Percentiles rank a stretch among this genome's conserved stretches.
These are phyloP conservation scores for Arachnopeziza araneosa DNA, from an alignment of 2,329 filamentous ascomycete species.

Conservation along the genomic window DNA sequence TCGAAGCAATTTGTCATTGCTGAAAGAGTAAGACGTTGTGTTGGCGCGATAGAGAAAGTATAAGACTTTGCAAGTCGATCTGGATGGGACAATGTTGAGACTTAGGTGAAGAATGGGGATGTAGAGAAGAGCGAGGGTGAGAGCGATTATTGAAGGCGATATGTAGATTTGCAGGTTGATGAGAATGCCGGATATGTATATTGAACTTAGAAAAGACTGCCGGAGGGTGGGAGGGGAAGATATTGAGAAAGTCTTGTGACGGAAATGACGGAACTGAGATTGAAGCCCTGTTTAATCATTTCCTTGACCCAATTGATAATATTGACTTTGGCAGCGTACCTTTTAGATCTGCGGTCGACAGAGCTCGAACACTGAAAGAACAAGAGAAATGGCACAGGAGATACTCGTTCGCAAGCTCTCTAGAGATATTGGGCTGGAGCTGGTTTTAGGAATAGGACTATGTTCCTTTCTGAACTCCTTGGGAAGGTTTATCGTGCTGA, in stretches of 20 bases:
- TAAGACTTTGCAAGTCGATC: conserved; percentile 36
- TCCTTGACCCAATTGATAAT: conserved; percentile 50
- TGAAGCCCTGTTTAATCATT: conserved; percentile 30
- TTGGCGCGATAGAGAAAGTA: conserved; percentile 40
- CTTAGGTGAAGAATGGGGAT: conserved; percentile 24
- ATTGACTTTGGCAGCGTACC: conserved; percentile 31
- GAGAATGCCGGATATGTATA: conserved; percentile 42
- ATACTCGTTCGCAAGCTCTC: conserved; percentile 33
- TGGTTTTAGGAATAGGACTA: conserved; percentile 30
- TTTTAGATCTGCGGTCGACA: conserved; percentile 46
- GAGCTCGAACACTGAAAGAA: neutral
- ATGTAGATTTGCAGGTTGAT: conserved; percentile 49
- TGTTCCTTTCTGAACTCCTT: conserved; percentile 37
- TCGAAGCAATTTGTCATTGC: conserved; percentile 38
- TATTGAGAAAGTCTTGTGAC: conserved; percentile 8
- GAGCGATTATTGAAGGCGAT: conserved; percentile 37
- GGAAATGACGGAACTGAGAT: neutral
- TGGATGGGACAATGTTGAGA: conserved; percentile 37
- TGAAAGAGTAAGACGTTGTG: conserved; percentile 30
- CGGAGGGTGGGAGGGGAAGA: conserved; percentile 7
- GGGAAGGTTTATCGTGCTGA: conserved; percentile 34
- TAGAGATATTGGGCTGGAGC: conserved; percentile 41
- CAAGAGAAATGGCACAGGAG: conserved; percentile 13
- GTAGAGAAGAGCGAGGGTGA: conserved; percentile 1
- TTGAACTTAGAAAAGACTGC: conserved; percentile 40